These are phyloP conservation scores for Plasmodium falciparum DNA, from an alignment of 169 alveolate genomes.

Conservation along the genomic window DNA sequence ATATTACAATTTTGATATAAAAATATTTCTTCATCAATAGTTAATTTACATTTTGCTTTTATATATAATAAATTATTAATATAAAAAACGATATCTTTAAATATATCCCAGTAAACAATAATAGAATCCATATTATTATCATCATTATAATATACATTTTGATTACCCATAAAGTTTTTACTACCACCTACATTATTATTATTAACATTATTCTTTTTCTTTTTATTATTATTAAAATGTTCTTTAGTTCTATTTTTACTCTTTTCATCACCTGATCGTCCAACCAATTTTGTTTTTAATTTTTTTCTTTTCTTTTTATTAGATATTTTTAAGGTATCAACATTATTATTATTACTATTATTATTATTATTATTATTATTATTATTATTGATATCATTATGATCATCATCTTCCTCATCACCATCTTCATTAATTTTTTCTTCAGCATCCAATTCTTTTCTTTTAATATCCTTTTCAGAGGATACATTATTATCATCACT, in stretches of 20 bases:
- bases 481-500: constrained; percentile 59
- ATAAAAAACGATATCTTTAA: constrained; percentile 69
- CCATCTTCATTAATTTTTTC: constrained; percentile 65
- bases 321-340: background rate
- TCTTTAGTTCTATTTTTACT: background rate
- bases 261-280: background rate
- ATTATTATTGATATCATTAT: background rate
- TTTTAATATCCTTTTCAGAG: constrained; percentile 65
- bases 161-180: background rate
- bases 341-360: background rate
- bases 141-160: background rate
- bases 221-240: background rate
- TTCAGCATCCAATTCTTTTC: constrained; percentile 62
- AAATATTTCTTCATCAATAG: constrained; percentile 75
- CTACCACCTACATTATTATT: background rate
- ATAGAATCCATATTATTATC: constrained; percentile 4
- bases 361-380: background rate
- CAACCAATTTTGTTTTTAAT: background rate
- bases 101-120: constrained; percentile 61
- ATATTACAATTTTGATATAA: constrained; percentile 73
- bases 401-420: background rate
- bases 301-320: constrained; percentile 5
- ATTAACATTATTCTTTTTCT: background rate
- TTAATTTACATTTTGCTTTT: constrained; percentile 69
- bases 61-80: constrained; percentile 63